Evolutionary conservation across 768 basidiomycete genomes (phyloP).

Genomic region (Lactifluus pinguis): DNA sequence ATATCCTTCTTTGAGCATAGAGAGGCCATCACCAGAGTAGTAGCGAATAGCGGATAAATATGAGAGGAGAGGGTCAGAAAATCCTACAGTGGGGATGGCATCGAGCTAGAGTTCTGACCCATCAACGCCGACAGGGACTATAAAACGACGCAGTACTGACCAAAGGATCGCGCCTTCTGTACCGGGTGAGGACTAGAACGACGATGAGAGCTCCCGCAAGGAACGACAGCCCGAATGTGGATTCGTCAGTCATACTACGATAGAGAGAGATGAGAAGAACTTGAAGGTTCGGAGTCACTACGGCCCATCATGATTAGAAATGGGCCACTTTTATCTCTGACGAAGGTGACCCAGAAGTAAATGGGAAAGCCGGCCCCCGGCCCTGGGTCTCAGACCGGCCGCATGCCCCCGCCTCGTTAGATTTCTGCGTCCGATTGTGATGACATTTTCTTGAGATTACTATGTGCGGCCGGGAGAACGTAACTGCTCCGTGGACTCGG

Average conservation of each 20-base stretch:
- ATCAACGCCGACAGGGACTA: not conserved
- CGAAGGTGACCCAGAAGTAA: too few species aligned
- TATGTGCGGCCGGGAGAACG: too few species aligned
- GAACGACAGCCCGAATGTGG: not conserved
- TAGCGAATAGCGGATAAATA: constrained; percentile 14
- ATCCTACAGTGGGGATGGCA: constrained; percentile 26
- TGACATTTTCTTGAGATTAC: too few species aligned
- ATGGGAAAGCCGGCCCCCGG: too few species aligned
- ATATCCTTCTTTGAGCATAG: constrained; percentile 1
- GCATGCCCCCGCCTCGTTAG: too few species aligned
- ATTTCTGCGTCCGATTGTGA: too few species aligned
- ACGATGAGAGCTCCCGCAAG: not conserved
- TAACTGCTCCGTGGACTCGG: too few species aligned
- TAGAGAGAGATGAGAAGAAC: not conserved
- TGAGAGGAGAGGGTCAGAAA: constrained; percentile 23
- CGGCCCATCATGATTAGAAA: too few species aligned
- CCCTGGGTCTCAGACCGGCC: too few species aligned
- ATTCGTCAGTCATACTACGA: not conserved
- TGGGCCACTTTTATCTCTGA: too few species aligned
- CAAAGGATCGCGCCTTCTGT: not conserved
- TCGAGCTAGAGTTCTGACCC: not conserved
- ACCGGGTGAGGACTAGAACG: not conserved
- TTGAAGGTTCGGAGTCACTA: too few species aligned
- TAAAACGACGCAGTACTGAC: not conserved
- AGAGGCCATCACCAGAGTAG: not conserved